Evolutionary conservation across 2,329 filamentous ascomycete species (phyloP), one percentile per base, ranked within the genome.

Genomic region (Fusarium fracticaudum): DNA sequence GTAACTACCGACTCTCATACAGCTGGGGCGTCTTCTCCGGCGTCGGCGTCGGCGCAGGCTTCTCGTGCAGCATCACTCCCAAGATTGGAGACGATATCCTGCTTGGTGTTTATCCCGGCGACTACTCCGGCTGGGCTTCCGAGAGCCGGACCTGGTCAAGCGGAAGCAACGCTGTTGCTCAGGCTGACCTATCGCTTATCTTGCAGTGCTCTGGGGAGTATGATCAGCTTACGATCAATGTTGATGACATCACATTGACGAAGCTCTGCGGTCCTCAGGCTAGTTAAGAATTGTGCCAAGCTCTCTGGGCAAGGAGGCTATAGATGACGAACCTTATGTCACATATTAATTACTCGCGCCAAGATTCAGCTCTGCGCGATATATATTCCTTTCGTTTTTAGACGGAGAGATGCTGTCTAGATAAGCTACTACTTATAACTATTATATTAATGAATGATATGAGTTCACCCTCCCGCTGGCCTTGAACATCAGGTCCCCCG

Each of bases 241-340:
- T 64, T 24, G 63, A 65, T 45, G 45, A 65, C 6, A 20, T 65
- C 29, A 53, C 38, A 1, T 10, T 65, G 4, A 65, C 45, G 2
- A 24, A 37, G 18, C 24, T 45, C 12, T 63, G 62, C 18, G 40
- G 33, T 18, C 41, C 43, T 8, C 31, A 50, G 11, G 24, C 37
- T 24, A 22, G 4, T 43, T 55, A 18, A 22, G 20, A 2, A 15
- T 1, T n/a, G 18, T 1, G 3, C 18, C 6, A 38, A n/a, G 3
- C 4, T 9, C 24, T 29, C 2, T 3, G 0, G 7, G 6, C 14
- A n/a, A 11, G 9, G n/a, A 22, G 24, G 17, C 17, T 35, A 1
- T 10, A 51, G 12, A 13, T 10, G 3, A 35, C 6, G 11, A 20
- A 24, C 6, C 8, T 0, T 3, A 3, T 38, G n/a, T 22, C 20